Percentiles rank a stretch among this genome's conserved stretches.
phyloP scores from a whole-genome alignment of 2,329 filamentous ascomycete species.

The Thielaviopsis euricoi region DNA sequence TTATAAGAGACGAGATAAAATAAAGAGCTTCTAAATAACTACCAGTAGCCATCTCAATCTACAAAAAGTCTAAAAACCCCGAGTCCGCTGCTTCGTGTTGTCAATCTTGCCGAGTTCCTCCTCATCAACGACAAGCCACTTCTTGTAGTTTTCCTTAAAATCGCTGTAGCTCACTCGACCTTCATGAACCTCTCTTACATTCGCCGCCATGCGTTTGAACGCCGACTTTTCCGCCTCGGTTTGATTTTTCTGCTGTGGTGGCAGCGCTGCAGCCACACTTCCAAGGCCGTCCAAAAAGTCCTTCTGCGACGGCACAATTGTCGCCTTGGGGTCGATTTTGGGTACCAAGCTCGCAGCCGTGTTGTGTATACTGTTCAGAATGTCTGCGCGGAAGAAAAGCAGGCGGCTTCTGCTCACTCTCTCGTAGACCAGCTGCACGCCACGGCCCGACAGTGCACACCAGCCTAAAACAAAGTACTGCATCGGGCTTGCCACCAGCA shows the following conservation, averaged over 20 bases:
- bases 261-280: not conserved
- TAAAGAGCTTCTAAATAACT: too few relatives aligned
- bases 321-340: constrained; percentile 14
- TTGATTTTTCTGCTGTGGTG: constrained; percentile 7
- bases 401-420: constrained; percentile 19
- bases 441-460: constrained; percentile 19
- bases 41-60: too few relatives aligned
- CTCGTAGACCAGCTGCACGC: constrained; percentile 17
- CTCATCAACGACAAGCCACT: constrained; percentile 25
- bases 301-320: constrained; percentile 18
- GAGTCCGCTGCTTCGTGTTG: constrained; percentile 13
- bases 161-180: constrained; percentile 17
- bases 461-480: constrained; percentile 27
- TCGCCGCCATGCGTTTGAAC: constrained; percentile 16
- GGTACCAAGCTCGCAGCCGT: too few relatives aligned
- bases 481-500: constrained; percentile 21
- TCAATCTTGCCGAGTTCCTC: constrained; percentile 26
- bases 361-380: constrained; percentile 17
- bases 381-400: constrained; percentile 22
- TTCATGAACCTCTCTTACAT: constrained; percentile 20
- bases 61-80: not conserved
- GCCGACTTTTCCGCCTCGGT: constrained; percentile 17
- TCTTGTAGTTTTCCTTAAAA: constrained; percentile 22
- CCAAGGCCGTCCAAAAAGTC: not conserved
- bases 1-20: too few relatives aligned